These are phyloP conservation scores for Talaromyces stipitatus DNA, from an alignment of 495 filamentous ascomycete species.

Conservation along the genomic window DNA sequence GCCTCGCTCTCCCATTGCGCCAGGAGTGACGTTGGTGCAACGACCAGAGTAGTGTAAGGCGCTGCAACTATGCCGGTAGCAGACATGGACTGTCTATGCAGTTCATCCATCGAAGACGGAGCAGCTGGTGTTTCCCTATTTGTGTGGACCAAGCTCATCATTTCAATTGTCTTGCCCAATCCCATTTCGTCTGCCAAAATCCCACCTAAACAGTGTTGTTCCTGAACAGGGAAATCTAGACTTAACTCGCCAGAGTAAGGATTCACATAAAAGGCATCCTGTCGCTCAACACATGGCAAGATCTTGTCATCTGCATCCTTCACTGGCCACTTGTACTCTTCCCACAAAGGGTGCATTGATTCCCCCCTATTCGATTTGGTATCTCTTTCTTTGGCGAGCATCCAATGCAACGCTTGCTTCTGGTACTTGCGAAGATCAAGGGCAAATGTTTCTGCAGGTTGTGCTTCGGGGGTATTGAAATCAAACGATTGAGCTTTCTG, in stretches of 20 bases:
- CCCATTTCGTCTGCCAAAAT: conserved; percentile 91
- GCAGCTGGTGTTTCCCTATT: conserved; percentile 53
- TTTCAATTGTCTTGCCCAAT: conserved; percentile 94
- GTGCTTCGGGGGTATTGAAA: conserved; percentile 78
- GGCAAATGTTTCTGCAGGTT: conserved; percentile 72
- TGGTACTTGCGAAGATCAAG: conserved; percentile 89
- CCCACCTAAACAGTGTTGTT: conserved; percentile 90
- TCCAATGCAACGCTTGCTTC: conserved; percentile 92
- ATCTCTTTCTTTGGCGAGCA: conserved; percentile 86
- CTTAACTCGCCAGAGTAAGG: conserved; percentile 93
- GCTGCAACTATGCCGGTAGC: conserved; percentile 51
- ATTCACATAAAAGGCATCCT: conserved; percentile 83
- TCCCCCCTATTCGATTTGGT: conserved; percentile 54
- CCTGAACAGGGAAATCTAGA: conserved; percentile 84
- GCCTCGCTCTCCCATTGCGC: conserved; percentile 96
- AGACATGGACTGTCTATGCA: conserved; percentile 53
- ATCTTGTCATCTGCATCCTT: conserved; percentile 82
- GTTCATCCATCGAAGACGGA: conserved; percentile 20
- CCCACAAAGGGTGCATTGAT: conserved; percentile 97
- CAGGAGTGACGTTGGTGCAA: conserved; percentile 90
- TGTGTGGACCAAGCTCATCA: conserved; percentile 87
- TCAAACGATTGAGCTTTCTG: conserved; percentile 96
- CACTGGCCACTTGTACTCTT: conserved; percentile 84
- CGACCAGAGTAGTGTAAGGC: conserved; percentile 85
- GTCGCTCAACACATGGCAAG: conserved; percentile 52